Conservation (phyloP, 805 yeast genomes). For the Metschnikowia arizonensis region DNA sequence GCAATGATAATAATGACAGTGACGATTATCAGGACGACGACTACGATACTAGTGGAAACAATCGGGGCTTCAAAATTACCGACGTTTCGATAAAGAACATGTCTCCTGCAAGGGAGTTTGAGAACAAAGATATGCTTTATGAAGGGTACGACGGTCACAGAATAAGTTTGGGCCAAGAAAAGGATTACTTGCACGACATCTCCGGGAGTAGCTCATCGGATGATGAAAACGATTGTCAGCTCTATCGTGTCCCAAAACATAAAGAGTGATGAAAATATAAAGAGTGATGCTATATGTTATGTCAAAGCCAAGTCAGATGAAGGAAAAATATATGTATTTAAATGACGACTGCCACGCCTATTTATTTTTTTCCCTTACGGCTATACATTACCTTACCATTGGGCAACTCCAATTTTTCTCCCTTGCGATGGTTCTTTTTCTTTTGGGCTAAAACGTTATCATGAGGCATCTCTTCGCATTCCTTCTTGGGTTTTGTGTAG, state of each 20-base stretch:
- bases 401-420: conserved; percentile 49
- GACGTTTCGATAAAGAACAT: conserved; percentile 27
- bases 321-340: background rate
- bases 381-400: conserved; percentile 55
- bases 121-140: conserved; percentile 19
- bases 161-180: conserved; percentile 20
- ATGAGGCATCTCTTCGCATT: conserved; percentile 10
- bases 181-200: conserved; percentile 34
- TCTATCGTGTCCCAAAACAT: conserved; percentile 42
- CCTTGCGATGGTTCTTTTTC: conserved; percentile 21
- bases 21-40: conserved; percentile 22
- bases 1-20: conserved; percentile 13
- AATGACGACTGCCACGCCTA: conserved; percentile 3
- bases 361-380: conserved; percentile 12
- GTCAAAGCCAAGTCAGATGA: background rate
- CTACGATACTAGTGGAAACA: conserved; percentile 15
- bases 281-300: conserved; percentile 13
- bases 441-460: conserved; percentile 4
- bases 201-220: conserved; percentile 45
- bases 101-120: conserved; percentile 26
- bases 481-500: conserved; percentile 15
- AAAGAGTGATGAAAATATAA: conserved; percentile 28
- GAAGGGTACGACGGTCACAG: conserved; percentile 26
- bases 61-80: conserved; percentile 11
- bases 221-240: conserved; percentile 32